Percentiles rank a stretch among this genome's conserved stretches.
Evolutionary conservation across 2,329 filamentous ascomycete genomes (phyloP).

Genomic region (Lachnellula hyalina): DNA sequence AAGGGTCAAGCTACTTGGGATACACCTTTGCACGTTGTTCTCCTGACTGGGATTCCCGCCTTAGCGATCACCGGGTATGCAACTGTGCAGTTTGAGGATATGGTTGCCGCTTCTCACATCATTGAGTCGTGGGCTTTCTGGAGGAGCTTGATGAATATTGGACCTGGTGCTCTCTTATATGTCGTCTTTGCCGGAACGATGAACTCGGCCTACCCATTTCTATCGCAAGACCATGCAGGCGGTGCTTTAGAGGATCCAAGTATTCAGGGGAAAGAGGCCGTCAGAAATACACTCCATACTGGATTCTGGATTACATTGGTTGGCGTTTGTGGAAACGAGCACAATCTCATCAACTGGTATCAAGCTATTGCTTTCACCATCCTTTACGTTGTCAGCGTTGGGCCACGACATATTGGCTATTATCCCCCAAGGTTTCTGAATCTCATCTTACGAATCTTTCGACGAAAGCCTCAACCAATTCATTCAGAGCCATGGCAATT

Average conservation of each 20-base stretch:
- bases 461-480: slow-evolving; percentile 15
- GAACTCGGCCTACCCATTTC: slow-evolving; percentile 23
- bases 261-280: slow-evolving; percentile 13
- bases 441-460: slow-evolving; percentile 13
- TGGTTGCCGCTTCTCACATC: slow-evolving; percentile 14
- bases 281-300: slow-evolving; percentile 22
- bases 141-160: slow-evolving; percentile 15
- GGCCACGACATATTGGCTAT: slow-evolving; percentile 25
- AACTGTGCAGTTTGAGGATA: slow-evolving; percentile 21
- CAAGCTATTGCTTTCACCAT: slow-evolving; percentile 23
- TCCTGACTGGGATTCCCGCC: slow-evolving; percentile 22
- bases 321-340: slow-evolving; percentile 19
- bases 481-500: slow-evolving; percentile 21
- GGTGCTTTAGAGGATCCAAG: slow-evolving; percentile 21
- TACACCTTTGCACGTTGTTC: slow-evolving; percentile 17
- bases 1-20: slow-evolving; percentile 15
- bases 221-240: slow-evolving; percentile 17
- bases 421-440: slow-evolving; percentile 23
- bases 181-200: slow-evolving; percentile 21
- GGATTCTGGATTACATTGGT: slow-evolving; percentile 19
- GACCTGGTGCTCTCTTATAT: slow-evolving; percentile 20
- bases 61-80: slow-evolving; percentile 20
- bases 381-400: slow-evolving; percentile 23
- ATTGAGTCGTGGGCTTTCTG: slow-evolving; percentile 17
- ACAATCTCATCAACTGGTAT: slow-evolving; percentile 21